Conservation (phyloP, 1,284 basidiomycete genomes). For the Apiotrichum porosum region DNA sequence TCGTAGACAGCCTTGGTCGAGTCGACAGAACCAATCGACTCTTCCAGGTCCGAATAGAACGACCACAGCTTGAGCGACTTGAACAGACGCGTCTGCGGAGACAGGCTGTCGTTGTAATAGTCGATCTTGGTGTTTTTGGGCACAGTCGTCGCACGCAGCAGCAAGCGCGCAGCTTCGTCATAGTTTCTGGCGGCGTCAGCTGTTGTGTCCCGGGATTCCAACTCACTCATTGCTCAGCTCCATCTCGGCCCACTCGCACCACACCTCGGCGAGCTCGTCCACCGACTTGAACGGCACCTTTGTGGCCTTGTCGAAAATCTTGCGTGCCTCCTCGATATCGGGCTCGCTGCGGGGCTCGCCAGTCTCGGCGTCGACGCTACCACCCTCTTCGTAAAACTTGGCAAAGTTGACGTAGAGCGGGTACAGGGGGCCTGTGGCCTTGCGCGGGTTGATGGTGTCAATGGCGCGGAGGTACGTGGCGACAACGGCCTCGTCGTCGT, state of each 20-base stretch:
- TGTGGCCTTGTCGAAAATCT: constrained; percentile 86
- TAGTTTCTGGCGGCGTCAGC: constrained; percentile 67
- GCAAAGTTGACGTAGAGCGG: constrained; percentile 92
- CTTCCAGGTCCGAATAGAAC: constrained; percentile 95
- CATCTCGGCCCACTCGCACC: constrained; percentile 99
- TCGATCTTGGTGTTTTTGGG: constrained; percentile 86
- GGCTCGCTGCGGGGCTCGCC: constrained; percentile 62
- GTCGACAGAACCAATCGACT: constrained; percentile 90
- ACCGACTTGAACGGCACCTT: constrained; percentile 92
- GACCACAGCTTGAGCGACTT: constrained; percentile 99
- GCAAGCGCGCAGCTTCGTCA: constrained; percentile 86
- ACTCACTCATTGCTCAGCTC: constrained; percentile 89
- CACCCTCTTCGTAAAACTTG: constrained; percentile 96
- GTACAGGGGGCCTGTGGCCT: constrained; percentile 86
- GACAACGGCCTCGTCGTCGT: constrained; percentile 89
- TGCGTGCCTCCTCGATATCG: constrained; percentile 79
- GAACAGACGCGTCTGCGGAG: constrained; percentile 86
- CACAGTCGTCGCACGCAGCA: constrained; percentile 89
- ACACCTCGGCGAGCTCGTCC: constrained; percentile 95
- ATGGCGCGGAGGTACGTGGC: constrained; percentile 88
- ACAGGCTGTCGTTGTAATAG: constrained; percentile 87
- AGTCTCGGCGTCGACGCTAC: constrained; percentile 54
- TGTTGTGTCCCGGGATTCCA: no score
- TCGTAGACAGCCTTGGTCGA: constrained; percentile 91
- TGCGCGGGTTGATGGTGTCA: constrained; percentile 81